These are phyloP conservation scores for Podospora appendiculata DNA, from an alignment of 495 filamentous ascomycete species.

Conservation along the genomic window DNA sequence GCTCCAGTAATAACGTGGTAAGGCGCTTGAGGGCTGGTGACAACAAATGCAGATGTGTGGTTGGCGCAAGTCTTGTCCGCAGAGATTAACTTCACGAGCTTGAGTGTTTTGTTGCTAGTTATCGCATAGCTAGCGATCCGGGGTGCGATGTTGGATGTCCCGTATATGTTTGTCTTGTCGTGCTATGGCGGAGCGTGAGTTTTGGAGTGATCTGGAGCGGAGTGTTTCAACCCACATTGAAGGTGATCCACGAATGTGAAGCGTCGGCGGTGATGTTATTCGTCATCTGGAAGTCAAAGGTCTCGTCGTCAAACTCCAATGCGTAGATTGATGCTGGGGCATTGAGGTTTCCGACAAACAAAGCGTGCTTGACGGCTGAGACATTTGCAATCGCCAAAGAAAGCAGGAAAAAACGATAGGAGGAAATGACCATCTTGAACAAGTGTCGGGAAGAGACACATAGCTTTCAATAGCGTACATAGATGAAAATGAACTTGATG, in stretches of 20 bases:
- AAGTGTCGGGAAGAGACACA: too few relatives aligned
- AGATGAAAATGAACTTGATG: too few relatives aligned
- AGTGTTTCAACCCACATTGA: slow-evolving; percentile 18
- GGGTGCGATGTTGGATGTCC: slow-evolving; percentile 14
- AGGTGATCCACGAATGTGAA: slow-evolving; percentile 25
- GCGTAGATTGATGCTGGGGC: slow-evolving; percentile 10
- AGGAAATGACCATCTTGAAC: too few relatives aligned
- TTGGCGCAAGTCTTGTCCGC: slow-evolving; percentile 47
- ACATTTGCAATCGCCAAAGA: too few relatives aligned
- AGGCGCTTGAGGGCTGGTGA: slow-evolving; percentile 12
- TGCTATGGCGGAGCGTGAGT: slow-evolving; percentile 15
- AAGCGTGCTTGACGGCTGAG: not conserved
- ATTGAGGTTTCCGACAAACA: slow-evolving; percentile 11
- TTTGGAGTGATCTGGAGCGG: not conserved
- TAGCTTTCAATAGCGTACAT: too few relatives aligned
- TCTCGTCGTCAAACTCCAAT: slow-evolving; percentile 24
- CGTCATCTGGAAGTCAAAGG: slow-evolving; percentile 10
- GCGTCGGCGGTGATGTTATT: slow-evolving; percentile 12
- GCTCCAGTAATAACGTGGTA: slow-evolving; percentile 26
- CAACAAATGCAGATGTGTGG: slow-evolving; percentile 21
- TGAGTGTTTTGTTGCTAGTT: slow-evolving; percentile 40
- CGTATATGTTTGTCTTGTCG: slow-evolving; percentile 28
- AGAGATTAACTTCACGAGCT: slow-evolving; percentile 25
- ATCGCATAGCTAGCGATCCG: slow-evolving; percentile 39
- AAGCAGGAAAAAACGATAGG: too few relatives aligned